Evolutionary conservation across 2,329 filamentous ascomycete species (phyloP).

Genomic region (Triangularia setosa): DNA sequence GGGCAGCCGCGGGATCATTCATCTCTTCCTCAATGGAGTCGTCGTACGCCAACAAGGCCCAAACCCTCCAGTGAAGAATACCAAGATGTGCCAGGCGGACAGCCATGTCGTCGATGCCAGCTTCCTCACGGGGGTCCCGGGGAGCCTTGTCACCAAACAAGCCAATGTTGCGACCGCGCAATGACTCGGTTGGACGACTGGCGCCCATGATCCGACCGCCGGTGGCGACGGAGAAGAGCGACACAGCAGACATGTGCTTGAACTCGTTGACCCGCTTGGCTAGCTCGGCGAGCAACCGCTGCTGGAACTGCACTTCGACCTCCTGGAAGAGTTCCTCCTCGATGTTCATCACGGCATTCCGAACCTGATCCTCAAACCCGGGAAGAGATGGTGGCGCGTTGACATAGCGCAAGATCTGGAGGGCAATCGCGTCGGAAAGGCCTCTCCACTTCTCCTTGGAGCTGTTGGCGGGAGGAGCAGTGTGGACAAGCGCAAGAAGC

Average conservation of each 20-base stretch:
- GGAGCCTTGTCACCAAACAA: constrained; percentile 28
- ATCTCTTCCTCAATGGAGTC: constrained; percentile 35
- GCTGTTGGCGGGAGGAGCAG: constrained; percentile 40
- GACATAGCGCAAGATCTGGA: constrained; percentile 57
- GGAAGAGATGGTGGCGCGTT: constrained; percentile 44
- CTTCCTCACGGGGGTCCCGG: constrained; percentile 48
- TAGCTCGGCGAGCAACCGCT: constrained; percentile 46
- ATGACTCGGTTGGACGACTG: constrained; percentile 28
- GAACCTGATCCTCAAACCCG: constrained; percentile 48
- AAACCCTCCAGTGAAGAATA: constrained; percentile 85
- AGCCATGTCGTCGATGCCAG: constrained; percentile 62
- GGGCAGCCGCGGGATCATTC: not conserved
- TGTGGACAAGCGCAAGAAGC: constrained; percentile 53
- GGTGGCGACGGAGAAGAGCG: constrained; percentile 53
- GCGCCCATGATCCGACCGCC: constrained; percentile 42
- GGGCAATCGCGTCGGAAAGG: constrained; percentile 50
- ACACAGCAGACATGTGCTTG: constrained; percentile 49
- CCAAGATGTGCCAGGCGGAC: constrained; percentile 78
- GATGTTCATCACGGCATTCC: constrained; percentile 41
- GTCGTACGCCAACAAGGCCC: constrained; percentile 70
- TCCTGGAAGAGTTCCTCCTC: constrained; percentile 44
- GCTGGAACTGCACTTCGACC: constrained; percentile 47
- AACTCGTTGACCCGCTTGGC: constrained; percentile 49
- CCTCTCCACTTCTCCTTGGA: constrained; percentile 48
- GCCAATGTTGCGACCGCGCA: constrained; percentile 20